Base-by-base conservation (phyloP, 164 flowering plant genomes). In the Malania oleifera region DNA sequence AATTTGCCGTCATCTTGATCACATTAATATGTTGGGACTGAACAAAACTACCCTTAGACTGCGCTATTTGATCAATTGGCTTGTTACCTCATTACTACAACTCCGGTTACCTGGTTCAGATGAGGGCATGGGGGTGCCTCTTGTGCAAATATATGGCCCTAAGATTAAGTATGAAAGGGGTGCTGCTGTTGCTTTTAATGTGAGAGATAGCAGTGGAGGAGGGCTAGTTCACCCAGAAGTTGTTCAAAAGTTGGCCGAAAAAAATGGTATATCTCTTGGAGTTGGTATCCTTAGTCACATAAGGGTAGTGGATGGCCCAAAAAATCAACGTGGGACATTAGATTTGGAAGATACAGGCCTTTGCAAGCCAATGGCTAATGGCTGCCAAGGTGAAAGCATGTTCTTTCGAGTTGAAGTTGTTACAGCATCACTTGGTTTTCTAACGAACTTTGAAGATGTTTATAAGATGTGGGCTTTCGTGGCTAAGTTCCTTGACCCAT, bases 391-490 rank as follows among this genome's bases (percentile, higher is more conserved):
- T 52, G 73, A 82, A 59, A 77, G 70, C 56, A 79, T 81, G 24
- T 82, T 74, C 51, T 31, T 81, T 17, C 63, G 91, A 43, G 77
- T 88, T 18, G 91, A 86, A 56, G 98, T 86, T 57, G 91, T 91
- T 53, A 91, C 98, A 8, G 96, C 96, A 23, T 85, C 98, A 19
- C 85, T 91, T n/a, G 74, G 96, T 45, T 91, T 91, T 59, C 69
- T 91, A 52, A 76, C 91, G 0, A 83, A 84, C 66, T 91, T 91
- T 58, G 87, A 86, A 13, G 98, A 91, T 75, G 95, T 91, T n/a
- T 88, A 88, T 65, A 88, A 71, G 73, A 56, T 88, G 75, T 91
- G 98, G 98, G 88, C 81, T 25, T 91, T 91, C 68, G 79, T 86
- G 24, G 89, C 96, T 0, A 87, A 78, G 72, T 84, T 82, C 71